Conservation (phyloP, 768 basidiomycete species). For the Strobilomyces confusus region DNA sequence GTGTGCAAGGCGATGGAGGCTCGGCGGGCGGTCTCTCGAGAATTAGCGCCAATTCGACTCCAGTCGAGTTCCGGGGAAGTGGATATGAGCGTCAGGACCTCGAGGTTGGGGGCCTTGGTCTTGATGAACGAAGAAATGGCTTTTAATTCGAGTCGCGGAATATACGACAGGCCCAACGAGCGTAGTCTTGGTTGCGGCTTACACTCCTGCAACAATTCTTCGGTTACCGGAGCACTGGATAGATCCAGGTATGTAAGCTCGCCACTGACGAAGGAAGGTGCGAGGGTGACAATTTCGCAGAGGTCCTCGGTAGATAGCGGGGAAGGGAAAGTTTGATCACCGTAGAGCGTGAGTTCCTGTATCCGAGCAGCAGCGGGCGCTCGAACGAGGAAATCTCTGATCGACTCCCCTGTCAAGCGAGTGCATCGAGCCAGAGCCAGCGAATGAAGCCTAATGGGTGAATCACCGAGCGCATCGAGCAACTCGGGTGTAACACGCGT, state of each 20-base stretch:
- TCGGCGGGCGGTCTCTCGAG: slow-evolving; percentile 51
- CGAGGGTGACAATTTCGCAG: slow-evolving; percentile 56
- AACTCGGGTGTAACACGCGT: slow-evolving; percentile 80
- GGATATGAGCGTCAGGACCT: slow-evolving; percentile 77
- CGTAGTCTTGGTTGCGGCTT: slow-evolving; percentile 70
- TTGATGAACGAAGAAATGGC: slow-evolving; percentile 66
- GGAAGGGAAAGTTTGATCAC: slow-evolving; percentile 78
- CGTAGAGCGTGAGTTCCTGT: slow-evolving; percentile 82
- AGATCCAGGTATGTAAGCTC: slow-evolving; percentile 84
- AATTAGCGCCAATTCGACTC: slow-evolving; percentile 32
- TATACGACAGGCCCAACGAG: slow-evolving; percentile 87
- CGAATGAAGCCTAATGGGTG: slow-evolving; percentile 68
- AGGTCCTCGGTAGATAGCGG: slow-evolving; percentile 69
- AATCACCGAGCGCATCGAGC: slow-evolving; percentile 60
- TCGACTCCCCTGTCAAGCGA: slow-evolving; percentile 73
- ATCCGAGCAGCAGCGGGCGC: slow-evolving; percentile 61
- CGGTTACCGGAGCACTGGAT: slow-evolving; percentile 74
- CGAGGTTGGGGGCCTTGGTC: slow-evolving; percentile 67
- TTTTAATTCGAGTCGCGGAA: slow-evolving; percentile 63
- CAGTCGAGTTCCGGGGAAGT: slow-evolving; percentile 75
- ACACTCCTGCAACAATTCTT: slow-evolving; percentile 48
- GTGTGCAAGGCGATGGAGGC: slow-evolving; percentile 75
- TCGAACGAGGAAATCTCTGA: slow-evolving; percentile 67
- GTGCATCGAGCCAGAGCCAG: slow-evolving; percentile 85
- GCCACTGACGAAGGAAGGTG: slow-evolving; percentile 77